Percentiles rank a stretch among this genome's conserved stretches.
phyloP scores from a whole-genome alignment of 2,329 filamentous ascomycete genomes.

The Magnaporthiopsis incrustans region DNA sequence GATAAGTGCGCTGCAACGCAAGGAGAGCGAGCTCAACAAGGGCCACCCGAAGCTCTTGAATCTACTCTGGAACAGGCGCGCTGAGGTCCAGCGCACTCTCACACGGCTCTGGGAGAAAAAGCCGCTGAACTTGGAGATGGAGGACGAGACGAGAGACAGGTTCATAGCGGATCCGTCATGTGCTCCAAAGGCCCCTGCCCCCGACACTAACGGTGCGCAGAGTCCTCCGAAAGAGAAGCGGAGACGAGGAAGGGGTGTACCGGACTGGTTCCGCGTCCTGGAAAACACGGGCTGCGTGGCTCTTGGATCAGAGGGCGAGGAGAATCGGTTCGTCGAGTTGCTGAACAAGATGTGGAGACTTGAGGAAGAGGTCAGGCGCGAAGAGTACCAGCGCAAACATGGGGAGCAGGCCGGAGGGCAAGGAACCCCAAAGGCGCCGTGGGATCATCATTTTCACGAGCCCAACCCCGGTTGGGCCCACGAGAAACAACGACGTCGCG shows the following conservation, averaged over 20 bases:
- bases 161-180: not conserved
- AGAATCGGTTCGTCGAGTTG: constrained; percentile 12
- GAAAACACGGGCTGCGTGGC: not conserved
- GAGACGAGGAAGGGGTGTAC: not conserved
- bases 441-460: constrained; percentile 19
- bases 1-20: not conserved
- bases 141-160: not conserved
- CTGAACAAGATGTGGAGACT: constrained; percentile 13
- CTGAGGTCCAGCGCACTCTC: not conserved
- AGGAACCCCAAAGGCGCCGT: constrained; percentile 8
- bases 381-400: not conserved
- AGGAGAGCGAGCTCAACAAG: not conserved
- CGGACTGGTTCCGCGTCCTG: not conserved
- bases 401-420: not conserved
- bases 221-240: not conserved
- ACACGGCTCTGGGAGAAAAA: not conserved
- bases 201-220: not conserved
- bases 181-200: not conserved
- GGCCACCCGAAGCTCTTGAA: not conserved
- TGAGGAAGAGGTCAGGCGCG: constrained; percentile 9
- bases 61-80: not conserved
- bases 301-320: not conserved
- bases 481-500: constrained; percentile 11
- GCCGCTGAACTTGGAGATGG: not conserved
- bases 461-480: constrained; percentile 16